These are phyloP conservation scores for Globisporangium parvum DNA, from an alignment of 352 stramenopile genomes.

Conservation along the genomic window DNA sequence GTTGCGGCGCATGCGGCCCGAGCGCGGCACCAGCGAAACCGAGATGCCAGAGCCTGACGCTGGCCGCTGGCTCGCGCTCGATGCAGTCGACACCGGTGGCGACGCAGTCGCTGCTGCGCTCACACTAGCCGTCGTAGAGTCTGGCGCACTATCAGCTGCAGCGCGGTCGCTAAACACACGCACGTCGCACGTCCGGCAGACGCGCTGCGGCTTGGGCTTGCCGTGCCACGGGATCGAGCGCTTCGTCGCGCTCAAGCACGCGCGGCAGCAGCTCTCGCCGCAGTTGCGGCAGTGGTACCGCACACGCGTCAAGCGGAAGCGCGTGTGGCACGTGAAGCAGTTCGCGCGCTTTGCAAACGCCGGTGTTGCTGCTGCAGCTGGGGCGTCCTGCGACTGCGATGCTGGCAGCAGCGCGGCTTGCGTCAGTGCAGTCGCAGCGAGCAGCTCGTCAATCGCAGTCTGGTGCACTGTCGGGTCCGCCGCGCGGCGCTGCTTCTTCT, in stretches of 20 bases:
- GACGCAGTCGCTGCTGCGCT: slow-evolving; percentile 4
- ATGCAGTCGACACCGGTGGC: slow-evolving; percentile 15
- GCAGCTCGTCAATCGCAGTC: slow-evolving; percentile 3
- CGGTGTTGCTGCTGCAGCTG: slow-evolving; percentile 5
- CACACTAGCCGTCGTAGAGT: background rate
- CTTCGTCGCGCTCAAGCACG: slow-evolving; percentile 37
- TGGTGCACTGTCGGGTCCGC: background rate
- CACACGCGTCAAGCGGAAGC: slow-evolving; percentile 27
- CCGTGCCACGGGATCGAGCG: slow-evolving; percentile 29
- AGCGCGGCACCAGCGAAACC: slow-evolving; percentile 12
- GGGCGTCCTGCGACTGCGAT: background rate
- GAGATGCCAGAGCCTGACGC: slow-evolving; percentile 8
- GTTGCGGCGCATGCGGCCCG: slow-evolving; percentile 7
- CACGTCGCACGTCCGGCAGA: slow-evolving; percentile 50
- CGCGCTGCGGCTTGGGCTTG: slow-evolving; percentile 40
- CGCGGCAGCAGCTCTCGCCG: slow-evolving; percentile 47
- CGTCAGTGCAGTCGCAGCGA: background rate
- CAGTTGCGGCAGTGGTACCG: slow-evolving; percentile 72
- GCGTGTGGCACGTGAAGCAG: slow-evolving; percentile 36
- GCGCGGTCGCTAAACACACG: slow-evolving; percentile 23
- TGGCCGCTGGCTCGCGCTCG: slow-evolving; percentile 5
- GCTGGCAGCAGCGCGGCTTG: background rate
- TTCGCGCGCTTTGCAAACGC: slow-evolving; percentile 25
- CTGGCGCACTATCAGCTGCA: background rate
- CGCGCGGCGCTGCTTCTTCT: slow-evolving; percentile 12